These are phyloP conservation scores for Monosporascus sp. DNA, from an alignment of 2,329 filamentous ascomycete species.

Conservation along the genomic window DNA sequence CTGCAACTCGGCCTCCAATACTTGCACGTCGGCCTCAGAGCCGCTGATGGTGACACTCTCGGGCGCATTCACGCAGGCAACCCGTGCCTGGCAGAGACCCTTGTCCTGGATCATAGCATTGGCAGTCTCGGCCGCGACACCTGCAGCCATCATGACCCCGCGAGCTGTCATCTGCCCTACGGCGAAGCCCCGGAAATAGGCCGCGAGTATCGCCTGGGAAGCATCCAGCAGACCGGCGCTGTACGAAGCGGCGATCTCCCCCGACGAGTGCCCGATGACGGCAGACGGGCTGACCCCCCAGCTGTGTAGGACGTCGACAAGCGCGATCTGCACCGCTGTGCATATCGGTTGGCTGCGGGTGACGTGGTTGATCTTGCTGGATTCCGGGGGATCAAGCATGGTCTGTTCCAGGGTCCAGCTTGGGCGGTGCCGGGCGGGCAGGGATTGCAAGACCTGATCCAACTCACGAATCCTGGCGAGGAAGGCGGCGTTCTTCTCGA, in stretches of 20 bases:
- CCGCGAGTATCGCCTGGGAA: slow-evolving; percentile 10
- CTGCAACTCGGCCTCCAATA: not conserved
- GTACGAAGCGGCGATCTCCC: slow-evolving; percentile 38
- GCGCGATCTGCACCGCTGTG: slow-evolving; percentile 18
- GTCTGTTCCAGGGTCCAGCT: slow-evolving; percentile 11
- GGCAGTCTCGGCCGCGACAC: not conserved
- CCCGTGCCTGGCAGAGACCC: not conserved
- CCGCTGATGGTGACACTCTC: slow-evolving; percentile 14
- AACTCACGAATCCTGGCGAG: slow-evolving; percentile 8
- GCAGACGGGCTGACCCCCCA: slow-evolving; percentile 9
- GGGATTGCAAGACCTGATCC: slow-evolving; percentile 4
- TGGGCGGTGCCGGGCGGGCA: slow-evolving; percentile 1
- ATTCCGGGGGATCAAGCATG: slow-evolving; percentile 2
- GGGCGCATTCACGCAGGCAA: slow-evolving; percentile 16
- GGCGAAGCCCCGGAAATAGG: slow-evolving; percentile 15
- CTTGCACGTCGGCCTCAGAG: not conserved
- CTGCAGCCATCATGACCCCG: slow-evolving; percentile 19
- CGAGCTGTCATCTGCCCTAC: not conserved
- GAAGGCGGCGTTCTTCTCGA: slow-evolving; percentile 14
- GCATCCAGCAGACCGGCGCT: slow-evolving; percentile 24
- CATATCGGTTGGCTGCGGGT: slow-evolving; percentile 14
- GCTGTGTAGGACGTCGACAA: slow-evolving; percentile 9
- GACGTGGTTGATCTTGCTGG: slow-evolving; percentile 4
- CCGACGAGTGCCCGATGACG: slow-evolving; percentile 24
- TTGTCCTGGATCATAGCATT: not conserved